Percentiles rank a stretch among this genome's conserved stretches.
These are phyloP conservation scores for Triticum aestivum DNA, from an alignment of 176 grass and related monocot species.

Conservation along the genomic window DNA sequence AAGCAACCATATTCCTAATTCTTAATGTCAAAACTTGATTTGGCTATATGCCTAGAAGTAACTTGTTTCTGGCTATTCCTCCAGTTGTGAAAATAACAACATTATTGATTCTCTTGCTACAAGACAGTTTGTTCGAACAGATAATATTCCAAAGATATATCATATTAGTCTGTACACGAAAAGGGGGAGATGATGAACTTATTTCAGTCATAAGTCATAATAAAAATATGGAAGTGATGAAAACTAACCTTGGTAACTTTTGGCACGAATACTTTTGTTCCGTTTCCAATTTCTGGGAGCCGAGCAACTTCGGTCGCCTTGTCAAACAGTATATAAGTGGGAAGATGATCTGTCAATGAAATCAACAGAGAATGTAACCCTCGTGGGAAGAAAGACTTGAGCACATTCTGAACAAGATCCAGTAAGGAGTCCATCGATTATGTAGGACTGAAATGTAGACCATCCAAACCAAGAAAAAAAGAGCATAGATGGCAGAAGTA, in stretches of 20 bases:
- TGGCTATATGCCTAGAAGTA: conserved; percentile 2
- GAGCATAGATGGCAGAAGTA: neutral
- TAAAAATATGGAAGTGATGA: conserved; percentile 10
- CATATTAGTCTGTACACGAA: neutral
- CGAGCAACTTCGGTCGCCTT: conserved; percentile 70
- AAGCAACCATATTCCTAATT: neutral
- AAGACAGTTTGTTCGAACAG: neutral
- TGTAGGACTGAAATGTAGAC: conserved; percentile 5
- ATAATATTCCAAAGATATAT: conserved; percentile 14
- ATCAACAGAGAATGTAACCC: conserved; percentile 24
- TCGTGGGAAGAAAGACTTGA: neutral
- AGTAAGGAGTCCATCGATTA: conserved; percentile 13
- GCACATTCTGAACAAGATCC: conserved; percentile 2
- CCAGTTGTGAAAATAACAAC: neutral
- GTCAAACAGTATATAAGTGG: conserved; percentile 95
- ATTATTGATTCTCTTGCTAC: neutral
- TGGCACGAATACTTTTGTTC: conserved; percentile 68
- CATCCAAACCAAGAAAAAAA: conserved; percentile 18
- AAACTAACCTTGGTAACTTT: conserved; percentile 73
- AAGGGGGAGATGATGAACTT: neutral
- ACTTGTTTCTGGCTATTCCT: neutral
- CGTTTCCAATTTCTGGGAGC: conserved; percentile 69
- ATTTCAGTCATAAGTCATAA: conserved; percentile 9
- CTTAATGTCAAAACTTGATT: neutral
- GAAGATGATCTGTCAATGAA: conserved; percentile 80